phyloP scores from a whole-genome alignment of 139 green algal genomes.

The Closterium sp. region DNA sequence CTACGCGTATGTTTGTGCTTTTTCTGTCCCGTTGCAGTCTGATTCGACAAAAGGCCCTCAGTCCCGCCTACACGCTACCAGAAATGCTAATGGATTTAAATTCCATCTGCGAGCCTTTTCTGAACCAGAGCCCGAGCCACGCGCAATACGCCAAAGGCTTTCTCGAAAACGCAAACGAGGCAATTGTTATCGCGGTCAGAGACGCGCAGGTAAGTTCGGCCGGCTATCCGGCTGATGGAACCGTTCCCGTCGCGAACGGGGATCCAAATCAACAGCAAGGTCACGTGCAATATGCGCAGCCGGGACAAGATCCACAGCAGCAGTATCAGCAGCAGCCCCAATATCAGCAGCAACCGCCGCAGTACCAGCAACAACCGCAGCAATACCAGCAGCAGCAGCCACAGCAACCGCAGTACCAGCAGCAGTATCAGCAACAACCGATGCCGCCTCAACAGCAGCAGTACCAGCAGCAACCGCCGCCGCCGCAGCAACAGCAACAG shows the following conservation, averaged over 20 bases:
- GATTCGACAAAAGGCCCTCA: not conserved
- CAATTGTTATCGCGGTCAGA: not conserved
- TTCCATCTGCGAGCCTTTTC: slow-evolving; percentile 6
- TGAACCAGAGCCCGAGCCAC: not conserved
- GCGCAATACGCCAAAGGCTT: not conserved
- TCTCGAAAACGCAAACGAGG: not conserved
- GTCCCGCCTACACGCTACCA: slow-evolving; percentile 3
- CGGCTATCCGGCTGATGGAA: not conserved
- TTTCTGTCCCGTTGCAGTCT: not conserved
- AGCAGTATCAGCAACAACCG: not conserved
- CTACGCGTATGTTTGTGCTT: not conserved
- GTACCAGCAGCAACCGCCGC: not conserved
- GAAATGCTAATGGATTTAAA: not conserved
- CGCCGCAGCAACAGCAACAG: not conserved
- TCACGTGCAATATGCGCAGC: not conserved
- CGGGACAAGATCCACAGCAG: not conserved
- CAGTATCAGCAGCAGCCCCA: slow-evolving; percentile 8
- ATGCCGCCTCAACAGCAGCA: slow-evolving; percentile 6
- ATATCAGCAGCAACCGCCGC: not conserved
- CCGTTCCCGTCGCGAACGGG: not conserved
- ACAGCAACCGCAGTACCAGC: not conserved
- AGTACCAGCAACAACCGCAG: not conserved
- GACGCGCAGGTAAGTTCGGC: not conserved
- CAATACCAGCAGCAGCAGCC: not conserved
- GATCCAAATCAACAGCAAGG: not conserved